Evolutionary conservation across 2,329 filamentous ascomycete species (phyloP), one percentile per base, ranked within the genome.

Genomic region (Setomelanomma holmii): DNA sequence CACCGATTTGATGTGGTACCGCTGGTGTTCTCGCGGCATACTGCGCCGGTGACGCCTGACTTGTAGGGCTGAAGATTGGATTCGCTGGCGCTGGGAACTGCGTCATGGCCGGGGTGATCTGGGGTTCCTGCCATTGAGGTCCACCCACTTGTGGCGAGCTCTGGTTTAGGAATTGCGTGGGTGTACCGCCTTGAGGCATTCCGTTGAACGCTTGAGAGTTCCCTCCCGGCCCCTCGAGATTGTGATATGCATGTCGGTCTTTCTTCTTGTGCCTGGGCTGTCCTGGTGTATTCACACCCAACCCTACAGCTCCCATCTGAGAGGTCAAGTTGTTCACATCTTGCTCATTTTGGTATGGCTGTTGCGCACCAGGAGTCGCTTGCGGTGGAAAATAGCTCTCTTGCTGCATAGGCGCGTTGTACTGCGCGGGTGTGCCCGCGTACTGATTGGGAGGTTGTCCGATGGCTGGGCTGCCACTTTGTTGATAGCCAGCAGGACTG

Each of bases 161-260:
- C 36, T 73, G 72, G 64, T 87, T 88, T 45, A 88, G 69, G 73
- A 85, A 89, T 63, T 84, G 82, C 22, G 81, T 76, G 7, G 84
- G 80, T 8, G 81, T 78, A 16, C 83, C 84, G 10, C 80, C 78
- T 20, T 84, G 81, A 1, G 86, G 85, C 68, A 88, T 85, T 55
- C 86, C 88, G 70, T 88, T 88, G 77, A 89, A 90, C 10, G 86
- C 79, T 67, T 89, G 86, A 5, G 87, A 86, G 27, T 86, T 86
- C 4, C 81, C 81, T 14, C 82, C 81, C 11, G 87, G 82, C 19
- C 89, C 86, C 60, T 93, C 91, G 46, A 98, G 85, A 34, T 86
- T 88, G 75, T 98, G 93, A 75, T 96, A 90, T 58, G 93, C 93
- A 77, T 98, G 93, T 53, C 91, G 86, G 73, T 97, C 89, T 83